Evolutionary conservation across 2,329 filamentous ascomycete species (phyloP).

Genomic region (Penicillium oxalicum): DNA sequence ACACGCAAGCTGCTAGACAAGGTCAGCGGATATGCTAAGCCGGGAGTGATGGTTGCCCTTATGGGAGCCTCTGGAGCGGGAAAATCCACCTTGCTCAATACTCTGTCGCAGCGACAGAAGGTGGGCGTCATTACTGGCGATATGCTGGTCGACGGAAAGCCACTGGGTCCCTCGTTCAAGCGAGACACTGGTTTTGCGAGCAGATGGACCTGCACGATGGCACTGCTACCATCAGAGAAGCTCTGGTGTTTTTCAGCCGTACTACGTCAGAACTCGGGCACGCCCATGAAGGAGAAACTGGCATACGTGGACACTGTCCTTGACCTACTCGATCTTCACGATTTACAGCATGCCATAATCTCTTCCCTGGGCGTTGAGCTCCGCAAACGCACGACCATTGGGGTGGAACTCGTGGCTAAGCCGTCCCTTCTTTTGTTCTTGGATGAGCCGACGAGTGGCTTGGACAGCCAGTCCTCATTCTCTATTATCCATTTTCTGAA

Average conservation of each 20-base stretch:
- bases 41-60: constrained; percentile 71
- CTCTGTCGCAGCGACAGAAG: constrained; percentile 65
- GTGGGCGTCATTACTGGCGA: constrained; percentile 60
- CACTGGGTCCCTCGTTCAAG: constrained; percentile 59
- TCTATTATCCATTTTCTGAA: constrained; percentile 63
- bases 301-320: constrained; percentile 63
- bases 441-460: constrained; percentile 66
- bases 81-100: constrained; percentile 78
- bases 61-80: constrained; percentile 78
- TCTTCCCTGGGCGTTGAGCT: constrained; percentile 61
- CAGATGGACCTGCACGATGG: constrained; percentile 67
- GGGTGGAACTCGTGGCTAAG: constrained; percentile 66
- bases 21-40: constrained; percentile 72
- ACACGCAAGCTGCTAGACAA: constrained; percentile 60
- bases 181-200: constrained; percentile 65
- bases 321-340: constrained; percentile 57
- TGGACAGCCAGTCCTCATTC: constrained; percentile 64
- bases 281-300: constrained; percentile 56
- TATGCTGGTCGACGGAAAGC: constrained; percentile 64
- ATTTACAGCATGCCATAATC: constrained; percentile 63
- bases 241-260: constrained; percentile 64
- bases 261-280: constrained; percentile 53
- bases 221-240: constrained; percentile 62
- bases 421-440: constrained; percentile 63
- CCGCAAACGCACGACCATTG: constrained; percentile 66